Percentiles rank a stretch among this genome's conserved stretches.
These are phyloP conservation scores for Bassia scoparia DNA, from an alignment of 148 eudicot genomes.

Conservation along the genomic window DNA sequence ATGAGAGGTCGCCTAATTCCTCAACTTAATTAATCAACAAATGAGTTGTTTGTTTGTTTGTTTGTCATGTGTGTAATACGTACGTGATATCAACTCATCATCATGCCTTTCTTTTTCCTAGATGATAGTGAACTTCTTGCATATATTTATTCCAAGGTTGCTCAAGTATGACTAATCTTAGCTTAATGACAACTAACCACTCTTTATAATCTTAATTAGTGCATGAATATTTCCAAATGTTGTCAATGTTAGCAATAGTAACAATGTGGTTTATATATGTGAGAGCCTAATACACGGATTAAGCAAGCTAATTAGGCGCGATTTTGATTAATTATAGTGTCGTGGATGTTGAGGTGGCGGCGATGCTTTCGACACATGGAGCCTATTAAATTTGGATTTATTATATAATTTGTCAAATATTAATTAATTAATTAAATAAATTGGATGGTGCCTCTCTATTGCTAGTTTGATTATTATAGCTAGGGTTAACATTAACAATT, in stretches of 20 bases:
- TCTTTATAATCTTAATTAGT: constrained; percentile 3
- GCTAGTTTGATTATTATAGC: not conserved
- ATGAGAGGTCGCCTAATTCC: constrained; percentile 2
- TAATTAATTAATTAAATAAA: not conserved
- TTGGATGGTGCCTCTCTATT: not conserved
- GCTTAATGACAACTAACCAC: constrained; percentile 11
- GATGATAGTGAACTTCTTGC: not conserved
- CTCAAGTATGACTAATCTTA: not conserved
- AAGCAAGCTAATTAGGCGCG: not conserved
- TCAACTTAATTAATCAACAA: constrained; percentile 12
- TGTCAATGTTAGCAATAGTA: constrained; percentile 6
- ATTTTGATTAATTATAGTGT: not conserved
- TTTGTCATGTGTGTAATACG: not conserved
- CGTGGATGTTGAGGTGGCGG: constrained; percentile 16
- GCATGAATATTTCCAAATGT: not conserved
- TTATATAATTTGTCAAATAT: not conserved
- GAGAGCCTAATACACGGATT: not conserved
- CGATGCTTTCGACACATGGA: constrained; percentile 12
- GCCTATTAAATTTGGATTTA: not conserved
- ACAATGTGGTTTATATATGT: not conserved
- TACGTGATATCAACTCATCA: constrained; percentile 14
- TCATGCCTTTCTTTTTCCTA: not conserved
- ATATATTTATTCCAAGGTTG: constrained; percentile 1
- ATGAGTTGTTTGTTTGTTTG: constrained; percentile 8
- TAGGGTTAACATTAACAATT: not conserved